Percentiles rank a stretch among this genome's conserved stretches.
Conservation (phyloP, 2,329 filamentous ascomycete species). For the Colletotrichum australisinense region DNA sequence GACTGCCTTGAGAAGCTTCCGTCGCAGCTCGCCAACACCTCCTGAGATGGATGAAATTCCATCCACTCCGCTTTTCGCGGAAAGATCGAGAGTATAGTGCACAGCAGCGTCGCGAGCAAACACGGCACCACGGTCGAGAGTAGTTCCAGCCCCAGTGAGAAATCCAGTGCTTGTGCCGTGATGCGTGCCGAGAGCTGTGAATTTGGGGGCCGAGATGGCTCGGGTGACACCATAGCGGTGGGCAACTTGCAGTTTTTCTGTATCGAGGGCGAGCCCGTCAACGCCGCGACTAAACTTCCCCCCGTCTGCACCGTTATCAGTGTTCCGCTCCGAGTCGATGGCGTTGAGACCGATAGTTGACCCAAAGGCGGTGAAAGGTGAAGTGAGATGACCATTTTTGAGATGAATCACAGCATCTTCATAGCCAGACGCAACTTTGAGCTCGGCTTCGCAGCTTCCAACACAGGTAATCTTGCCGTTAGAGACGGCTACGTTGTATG, state of each 20-base stretch:
- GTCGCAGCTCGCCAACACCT: slow-evolving; percentile 61
- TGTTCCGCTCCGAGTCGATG: slow-evolving; percentile 67
- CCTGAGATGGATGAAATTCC: slow-evolving; percentile 62
- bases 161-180: slow-evolving; percentile 71
- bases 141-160: slow-evolving; percentile 59
- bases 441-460: slow-evolving; percentile 61
- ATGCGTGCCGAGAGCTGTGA: slow-evolving; percentile 54
- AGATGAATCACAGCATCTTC: slow-evolving; percentile 57
- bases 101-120: slow-evolving; percentile 66
- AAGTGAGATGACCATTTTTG: slow-evolving; percentile 68
- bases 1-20: slow-evolving; percentile 65
- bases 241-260: slow-evolving; percentile 66
- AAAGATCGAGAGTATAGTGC: slow-evolving; percentile 67
- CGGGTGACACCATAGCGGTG: slow-evolving; percentile 68
- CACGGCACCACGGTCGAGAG: slow-evolving; percentile 60
- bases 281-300: slow-evolving; percentile 67
- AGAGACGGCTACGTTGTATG: slow-evolving; percentile 61
- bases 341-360: slow-evolving; percentile 71
- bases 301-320: slow-evolving; percentile 61
- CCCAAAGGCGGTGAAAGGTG: slow-evolving; percentile 70
- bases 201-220: slow-evolving; percentile 67
- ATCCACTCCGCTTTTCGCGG: slow-evolving; percentile 53
- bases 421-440: slow-evolving; percentile 47
- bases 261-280: slow-evolving; percentile 66
- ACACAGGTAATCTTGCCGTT: slow-evolving; percentile 68